These are phyloP conservation scores for Boletus eberwhitei DNA, from an alignment of 768 basidiomycete species.

Conservation along the genomic window DNA sequence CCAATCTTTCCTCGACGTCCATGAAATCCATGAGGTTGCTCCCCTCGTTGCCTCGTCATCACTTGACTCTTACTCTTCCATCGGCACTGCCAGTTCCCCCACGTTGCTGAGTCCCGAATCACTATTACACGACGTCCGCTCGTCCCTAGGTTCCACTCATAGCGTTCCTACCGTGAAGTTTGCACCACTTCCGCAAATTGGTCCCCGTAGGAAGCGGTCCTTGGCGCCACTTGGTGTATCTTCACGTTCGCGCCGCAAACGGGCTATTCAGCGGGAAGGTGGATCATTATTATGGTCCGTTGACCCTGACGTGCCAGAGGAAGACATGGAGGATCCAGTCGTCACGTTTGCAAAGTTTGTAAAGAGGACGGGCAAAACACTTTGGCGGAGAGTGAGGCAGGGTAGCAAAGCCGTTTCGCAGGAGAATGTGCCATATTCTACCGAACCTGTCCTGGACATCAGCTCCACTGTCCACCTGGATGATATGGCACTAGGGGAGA, in stretches of 20 bases:
- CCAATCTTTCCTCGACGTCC: conserved; percentile 6
- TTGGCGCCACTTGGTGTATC: conserved; percentile 53
- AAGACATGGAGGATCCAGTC: conserved; percentile 45
- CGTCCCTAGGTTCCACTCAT: conserved; percentile 16
- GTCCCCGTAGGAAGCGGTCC: conserved; percentile 47
- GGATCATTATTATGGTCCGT: conserved; percentile 18
- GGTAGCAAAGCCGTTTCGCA: conserved; percentile 20
- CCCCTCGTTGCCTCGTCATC: conserved; percentile 7
- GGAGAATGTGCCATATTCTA: conserved; percentile 4
- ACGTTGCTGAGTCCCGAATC: conserved; percentile 8
- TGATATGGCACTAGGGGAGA: conserved; percentile 1
- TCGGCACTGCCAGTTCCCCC: conserved; percentile 7
- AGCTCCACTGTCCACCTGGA: conserved; percentile 23
- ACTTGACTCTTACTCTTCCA: conserved; percentile 18
- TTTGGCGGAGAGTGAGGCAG: conserved; percentile 50
- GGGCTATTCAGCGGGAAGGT: conserved; percentile 16
- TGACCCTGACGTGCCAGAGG: conserved; percentile 25
- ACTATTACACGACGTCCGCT: conserved; percentile 7
- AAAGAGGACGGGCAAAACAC: conserved; percentile 37
- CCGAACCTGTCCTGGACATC: conserved; percentile 20
- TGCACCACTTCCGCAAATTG: conserved; percentile 55
- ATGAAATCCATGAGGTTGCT: conserved; percentile 19
- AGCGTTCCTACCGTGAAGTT: conserved; percentile 45
- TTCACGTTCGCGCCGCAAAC: conserved; percentile 34
- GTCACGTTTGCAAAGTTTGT: conserved; percentile 48